Conservation (phyloP, 306 rosid species). For the Argentina anserina region DNA sequence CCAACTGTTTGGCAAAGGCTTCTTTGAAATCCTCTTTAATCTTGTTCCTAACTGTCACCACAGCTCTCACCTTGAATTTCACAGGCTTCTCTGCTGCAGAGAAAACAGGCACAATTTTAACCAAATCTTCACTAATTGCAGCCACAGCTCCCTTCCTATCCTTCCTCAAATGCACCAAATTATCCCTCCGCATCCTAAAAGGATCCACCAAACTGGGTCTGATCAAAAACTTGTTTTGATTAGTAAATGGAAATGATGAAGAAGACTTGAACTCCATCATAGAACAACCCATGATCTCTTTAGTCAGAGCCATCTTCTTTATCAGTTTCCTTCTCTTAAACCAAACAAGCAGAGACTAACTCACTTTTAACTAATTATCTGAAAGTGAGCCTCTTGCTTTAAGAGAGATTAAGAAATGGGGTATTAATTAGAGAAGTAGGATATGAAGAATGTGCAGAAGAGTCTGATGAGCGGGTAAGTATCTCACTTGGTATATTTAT, state of each 20-base stretch:
- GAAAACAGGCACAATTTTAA: constrained; percentile 25
- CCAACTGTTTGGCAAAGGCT: constrained; percentile 57
- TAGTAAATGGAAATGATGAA: constrained; percentile 19
- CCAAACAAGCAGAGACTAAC: background rate
- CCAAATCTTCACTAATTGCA: constrained; percentile 77
- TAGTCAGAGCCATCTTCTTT: constrained; percentile 50
- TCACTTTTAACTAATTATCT: constrained; percentile 2
- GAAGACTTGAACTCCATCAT: constrained; percentile 40
- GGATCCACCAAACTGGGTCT: constrained; percentile 38
- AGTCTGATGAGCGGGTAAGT: constrained; percentile 14
- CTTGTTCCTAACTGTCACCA: constrained; percentile 80
- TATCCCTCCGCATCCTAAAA: constrained; percentile 25
- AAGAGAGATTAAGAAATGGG: constrained; percentile 1
- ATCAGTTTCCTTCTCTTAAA: background rate
- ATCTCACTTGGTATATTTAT: background rate
- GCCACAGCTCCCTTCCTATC: constrained; percentile 55
- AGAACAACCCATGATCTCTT: constrained; percentile 49
- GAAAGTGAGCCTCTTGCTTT: background rate
- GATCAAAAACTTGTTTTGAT: constrained; percentile 15
- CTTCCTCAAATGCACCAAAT: constrained; percentile 36
- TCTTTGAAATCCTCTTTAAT: constrained; percentile 77
- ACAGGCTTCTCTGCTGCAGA: constrained; percentile 50
- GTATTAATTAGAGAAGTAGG: background rate
- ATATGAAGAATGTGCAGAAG: background rate
- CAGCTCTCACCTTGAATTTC: constrained; percentile 75